These are phyloP conservation scores for Macrolepiota dolichaula DNA, from an alignment of 768 basidiomycete species.

Conservation along the genomic window DNA sequence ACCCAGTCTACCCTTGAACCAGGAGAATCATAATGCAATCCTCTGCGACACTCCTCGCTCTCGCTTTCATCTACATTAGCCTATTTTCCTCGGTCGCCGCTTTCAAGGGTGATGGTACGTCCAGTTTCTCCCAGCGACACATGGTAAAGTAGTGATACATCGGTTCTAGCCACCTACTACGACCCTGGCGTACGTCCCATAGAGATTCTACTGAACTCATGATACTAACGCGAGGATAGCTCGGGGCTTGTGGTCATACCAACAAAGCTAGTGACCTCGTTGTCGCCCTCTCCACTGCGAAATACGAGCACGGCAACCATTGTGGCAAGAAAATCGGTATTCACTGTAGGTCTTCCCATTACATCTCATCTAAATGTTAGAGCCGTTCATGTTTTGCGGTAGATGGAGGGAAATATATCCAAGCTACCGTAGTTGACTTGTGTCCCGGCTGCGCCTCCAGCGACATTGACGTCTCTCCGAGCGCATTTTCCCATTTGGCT, in stretches of 20 bases:
- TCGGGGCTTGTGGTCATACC: slow-evolving; percentile 60
- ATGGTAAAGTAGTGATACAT: neutral
- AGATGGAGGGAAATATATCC: slow-evolving; percentile 5
- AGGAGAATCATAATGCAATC: neutral
- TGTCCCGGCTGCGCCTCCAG: slow-evolving; percentile 22
- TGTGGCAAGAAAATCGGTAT: slow-evolving; percentile 3
- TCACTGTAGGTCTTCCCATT: slow-evolving; percentile 43
- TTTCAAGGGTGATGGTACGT: slow-evolving; percentile 5
- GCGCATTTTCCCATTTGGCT: slow-evolving; percentile 21
- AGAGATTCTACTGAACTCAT: neutral
- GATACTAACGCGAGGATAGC: slow-evolving; percentile 11
- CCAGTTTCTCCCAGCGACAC: neutral
- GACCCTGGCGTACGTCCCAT: neutral
- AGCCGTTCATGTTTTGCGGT: slow-evolving; percentile 48
- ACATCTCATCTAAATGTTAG: neutral
- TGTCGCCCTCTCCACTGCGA: slow-evolving; percentile 49
- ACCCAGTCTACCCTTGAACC: neutral
- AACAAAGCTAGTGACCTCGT: slow-evolving; percentile 51
- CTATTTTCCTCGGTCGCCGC: neutral
- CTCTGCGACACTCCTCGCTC: neutral
- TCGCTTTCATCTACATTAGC: neutral
- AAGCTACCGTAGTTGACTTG: slow-evolving; percentile 22
- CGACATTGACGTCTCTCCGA: slow-evolving; percentile 26
- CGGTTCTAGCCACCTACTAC: slow-evolving; percentile 1
- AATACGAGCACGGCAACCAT: slow-evolving; percentile 41